Evolutionary conservation across 179 eudicot species (phyloP).

Genomic region (Amaranthus tricolor): DNA sequence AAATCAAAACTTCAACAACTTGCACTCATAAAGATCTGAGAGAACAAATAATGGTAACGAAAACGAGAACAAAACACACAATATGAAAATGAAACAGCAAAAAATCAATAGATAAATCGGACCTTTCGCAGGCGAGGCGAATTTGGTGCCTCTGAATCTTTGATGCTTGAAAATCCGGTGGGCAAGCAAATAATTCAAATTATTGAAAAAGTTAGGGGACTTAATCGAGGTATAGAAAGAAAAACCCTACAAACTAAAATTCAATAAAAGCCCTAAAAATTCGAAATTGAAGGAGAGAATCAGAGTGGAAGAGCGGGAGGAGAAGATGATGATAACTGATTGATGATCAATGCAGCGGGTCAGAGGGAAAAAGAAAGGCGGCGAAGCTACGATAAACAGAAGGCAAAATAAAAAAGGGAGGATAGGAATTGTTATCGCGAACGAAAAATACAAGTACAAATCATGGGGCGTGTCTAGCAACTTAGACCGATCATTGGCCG

Average conservation of each 20-base stretch:
- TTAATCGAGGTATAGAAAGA: no score
- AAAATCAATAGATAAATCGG: constrained; percentile 15
- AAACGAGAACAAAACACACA: background rate
- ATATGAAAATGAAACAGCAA: background rate
- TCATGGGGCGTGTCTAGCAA: background rate
- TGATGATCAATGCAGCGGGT: no score
- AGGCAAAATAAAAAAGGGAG: background rate
- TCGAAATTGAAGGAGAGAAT: background rate
- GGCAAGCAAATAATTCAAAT: constrained; percentile 1
- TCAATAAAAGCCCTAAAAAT: background rate
- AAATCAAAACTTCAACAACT: constrained; percentile 1
- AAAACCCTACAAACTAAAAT: constrained; percentile 18
- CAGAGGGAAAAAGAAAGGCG: constrained; percentile 4
- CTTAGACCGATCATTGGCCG: no score
- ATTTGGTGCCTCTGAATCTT: constrained; percentile 11
- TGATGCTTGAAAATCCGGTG: background rate
- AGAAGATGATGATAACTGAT: background rate
- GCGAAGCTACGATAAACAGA: background rate
- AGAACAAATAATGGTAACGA: background rate
- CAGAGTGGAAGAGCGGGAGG: background rate
- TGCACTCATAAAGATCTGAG: constrained; percentile 14
- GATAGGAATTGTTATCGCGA: background rate
- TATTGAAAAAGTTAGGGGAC: background rate
- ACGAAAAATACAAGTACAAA: background rate
- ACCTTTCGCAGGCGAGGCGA: constrained; percentile 12